Conservation (phyloP, 305 asterid species). For the Fraxinus baroniana region DNA sequence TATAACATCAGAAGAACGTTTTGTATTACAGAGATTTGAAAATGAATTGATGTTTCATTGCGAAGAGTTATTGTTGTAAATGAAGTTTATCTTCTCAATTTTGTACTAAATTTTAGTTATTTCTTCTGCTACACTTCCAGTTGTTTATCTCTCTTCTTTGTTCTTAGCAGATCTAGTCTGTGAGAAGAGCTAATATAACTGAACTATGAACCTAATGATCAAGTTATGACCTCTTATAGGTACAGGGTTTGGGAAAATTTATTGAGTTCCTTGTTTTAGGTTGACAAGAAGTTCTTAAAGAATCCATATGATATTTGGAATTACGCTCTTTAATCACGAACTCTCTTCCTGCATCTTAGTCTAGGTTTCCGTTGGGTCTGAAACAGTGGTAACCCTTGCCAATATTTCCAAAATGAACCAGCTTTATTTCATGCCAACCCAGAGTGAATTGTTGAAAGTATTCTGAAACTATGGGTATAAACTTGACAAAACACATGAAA, state of each 20-base stretch:
- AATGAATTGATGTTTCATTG: conserved; percentile 76
- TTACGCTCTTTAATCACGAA: background rate
- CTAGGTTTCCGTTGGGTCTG: background rate
- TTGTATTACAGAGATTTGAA: conserved; percentile 82
- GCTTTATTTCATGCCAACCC: background rate
- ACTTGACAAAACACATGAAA: conserved; percentile 2
- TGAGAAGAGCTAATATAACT: too few relatives aligned
- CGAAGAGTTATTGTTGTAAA: conserved; percentile 52
- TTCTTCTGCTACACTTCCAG: background rate
- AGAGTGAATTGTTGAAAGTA: background rate
- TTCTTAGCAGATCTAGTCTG: background rate
- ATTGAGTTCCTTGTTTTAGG: background rate
- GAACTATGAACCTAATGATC: too few relatives aligned
- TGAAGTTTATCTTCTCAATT: conserved; percentile 6
- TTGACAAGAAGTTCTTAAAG: background rate
- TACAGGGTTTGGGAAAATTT: background rate
- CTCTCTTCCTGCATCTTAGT: background rate
- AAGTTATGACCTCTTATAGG: background rate
- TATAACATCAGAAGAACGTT: conserved; percentile 69
- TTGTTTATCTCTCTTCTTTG: background rate
- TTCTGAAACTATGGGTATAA: background rate
- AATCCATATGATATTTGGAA: background rate
- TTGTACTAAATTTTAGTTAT: conserved; percentile 1
- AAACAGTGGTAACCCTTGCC: background rate
- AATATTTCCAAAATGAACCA: background rate